A percentile compares a stretch with the other conserved stretches of the same genome.
phyloP scores from a whole-genome alignment of 257 asterid species.

The Salvia rosmarinus region DNA sequence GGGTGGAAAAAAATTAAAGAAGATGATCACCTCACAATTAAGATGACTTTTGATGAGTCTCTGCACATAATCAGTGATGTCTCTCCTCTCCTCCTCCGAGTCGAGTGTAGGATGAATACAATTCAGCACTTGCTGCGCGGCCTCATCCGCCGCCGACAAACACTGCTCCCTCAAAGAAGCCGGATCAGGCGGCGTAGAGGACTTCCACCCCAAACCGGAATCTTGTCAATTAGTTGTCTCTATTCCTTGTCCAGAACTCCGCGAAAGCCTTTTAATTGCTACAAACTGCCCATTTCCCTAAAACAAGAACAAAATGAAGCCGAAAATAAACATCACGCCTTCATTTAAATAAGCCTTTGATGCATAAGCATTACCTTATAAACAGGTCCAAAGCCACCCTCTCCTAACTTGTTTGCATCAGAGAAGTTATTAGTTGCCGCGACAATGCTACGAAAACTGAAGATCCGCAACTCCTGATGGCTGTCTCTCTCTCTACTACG shows the following conservation, averaged over 20 bases:
- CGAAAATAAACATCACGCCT: background rate
- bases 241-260: background rate
- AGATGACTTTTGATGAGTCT: slow-evolving; percentile 41
- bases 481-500: slow-evolving; percentile 8
- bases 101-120: slow-evolving; percentile 55
- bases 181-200: slow-evolving; percentile 45
- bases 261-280: background rate
- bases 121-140: slow-evolving; percentile 46
- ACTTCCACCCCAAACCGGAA: slow-evolving; percentile 25
- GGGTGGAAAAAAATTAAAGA: background rate
- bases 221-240: no score
- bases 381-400: background rate
- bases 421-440: slow-evolving; percentile 37
- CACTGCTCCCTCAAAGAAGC: slow-evolving; percentile 40
- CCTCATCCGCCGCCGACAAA: slow-evolving; percentile 52
- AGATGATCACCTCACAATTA: slow-evolving; percentile 48
- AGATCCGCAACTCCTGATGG: slow-evolving; percentile 18
- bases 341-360: background rate
- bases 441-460: slow-evolving; percentile 28
- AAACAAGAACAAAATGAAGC: background rate
- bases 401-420: slow-evolving; percentile 13
- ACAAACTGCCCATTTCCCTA: background rate
- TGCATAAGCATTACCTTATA: background rate
- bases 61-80: slow-evolving; percentile 49
- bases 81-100: slow-evolving; percentile 53